A percentile compares a stretch with the other conserved stretches of the same genome.
These are phyloP conservation scores for Psilocybe cyanescens DNA, from an alignment of 768 basidiomycete genomes.

Conservation along the genomic window DNA sequence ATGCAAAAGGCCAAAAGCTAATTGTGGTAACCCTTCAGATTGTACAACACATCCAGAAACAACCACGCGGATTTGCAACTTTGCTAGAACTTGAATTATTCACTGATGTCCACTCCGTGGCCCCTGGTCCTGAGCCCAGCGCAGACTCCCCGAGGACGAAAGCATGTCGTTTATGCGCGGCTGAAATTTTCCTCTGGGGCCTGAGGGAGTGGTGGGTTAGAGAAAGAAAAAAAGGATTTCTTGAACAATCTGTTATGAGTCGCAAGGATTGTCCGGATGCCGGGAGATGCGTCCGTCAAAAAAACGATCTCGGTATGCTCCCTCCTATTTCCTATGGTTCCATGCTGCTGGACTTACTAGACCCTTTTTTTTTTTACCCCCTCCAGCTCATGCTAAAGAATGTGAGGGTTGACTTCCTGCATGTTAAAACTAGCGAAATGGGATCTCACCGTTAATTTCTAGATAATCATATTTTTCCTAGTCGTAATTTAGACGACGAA, in stretches of 20 bases:
- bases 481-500: slow-evolving; percentile 10
- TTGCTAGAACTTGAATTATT: slow-evolving; percentile 76
- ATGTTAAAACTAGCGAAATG: no score
- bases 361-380: background rate
- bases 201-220: slow-evolving; percentile 83
- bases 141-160: slow-evolving; percentile 60
- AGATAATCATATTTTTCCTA: slow-evolving; percentile 49
- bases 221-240: slow-evolving; percentile 71
- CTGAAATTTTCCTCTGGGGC: slow-evolving; percentile 77
- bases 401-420: slow-evolving; percentile 49
- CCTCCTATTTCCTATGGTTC: slow-evolving; percentile 4
- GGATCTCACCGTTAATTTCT: background rate
- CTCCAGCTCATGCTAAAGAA: slow-evolving; percentile 71
- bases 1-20: no score
- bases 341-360: background rate
- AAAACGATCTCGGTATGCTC: slow-evolving; percentile 60
- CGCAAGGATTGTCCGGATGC: slow-evolving; percentile 74
- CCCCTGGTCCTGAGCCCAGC: slow-evolving; percentile 57
- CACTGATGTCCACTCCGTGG: slow-evolving; percentile 64
- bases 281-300: slow-evolving; percentile 60
- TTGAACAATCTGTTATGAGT: slow-evolving; percentile 57
- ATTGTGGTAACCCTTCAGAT: slow-evolving; percentile 47
- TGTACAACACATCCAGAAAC: slow-evolving; percentile 58
- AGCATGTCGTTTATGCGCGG: slow-evolving; percentile 75
- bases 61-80: slow-evolving; percentile 65